Base-by-base conservation (phyloP, 371 early-diverging fungal species). In the Rhizopus delemar region DNA sequence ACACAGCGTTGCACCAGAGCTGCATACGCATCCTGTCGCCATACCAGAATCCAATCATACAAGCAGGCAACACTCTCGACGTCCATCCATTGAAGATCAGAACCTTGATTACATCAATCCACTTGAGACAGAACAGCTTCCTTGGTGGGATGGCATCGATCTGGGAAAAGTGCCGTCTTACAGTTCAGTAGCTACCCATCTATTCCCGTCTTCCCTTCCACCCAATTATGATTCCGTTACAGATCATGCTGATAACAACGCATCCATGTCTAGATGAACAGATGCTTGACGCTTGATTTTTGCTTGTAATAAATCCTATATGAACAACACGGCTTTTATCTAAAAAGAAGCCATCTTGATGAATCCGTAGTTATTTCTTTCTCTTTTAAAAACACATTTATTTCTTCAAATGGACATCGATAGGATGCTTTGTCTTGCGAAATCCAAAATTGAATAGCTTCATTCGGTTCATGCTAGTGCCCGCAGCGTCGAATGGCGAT, bases 121-220 rank as follows among this genome's bases (percentile, higher is more conserved):
- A 8, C 38, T 49, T 11, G 28, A 31, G 9, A 31, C 49, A 35
- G n/a, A 48, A 16, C 29, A 46, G 7, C 51, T 36, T 1, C 52
- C 22, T 16, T 73, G 73, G 70, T 75, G 73, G 73, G 63, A 75
- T 29, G 76, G 76, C 8, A 57, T 73, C 64, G 71, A 76, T 50
- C 39, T 76, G 28, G 60, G 69, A 8, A 58, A 73, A 35, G 77
- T 76, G 4, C 77, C 77, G 9, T 73, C 73, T 39, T 76, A 76
- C 35, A 51, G 58, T 6, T 73, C 71, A 8, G 71, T 69, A 16
- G 60, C 63, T 16, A 70, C 62, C 8, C 59, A 60, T n/a, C 35
- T 57, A 4, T 46, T 74, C 7, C 68, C 74, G 6, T 66, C 67
- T 5, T 77, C 78, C 7, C 51, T 74, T 16, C 74, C 78, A 3